phyloP scores from a whole-genome alignment of 805 yeast species.

The Hanseniaspora clermontiae region DNA sequence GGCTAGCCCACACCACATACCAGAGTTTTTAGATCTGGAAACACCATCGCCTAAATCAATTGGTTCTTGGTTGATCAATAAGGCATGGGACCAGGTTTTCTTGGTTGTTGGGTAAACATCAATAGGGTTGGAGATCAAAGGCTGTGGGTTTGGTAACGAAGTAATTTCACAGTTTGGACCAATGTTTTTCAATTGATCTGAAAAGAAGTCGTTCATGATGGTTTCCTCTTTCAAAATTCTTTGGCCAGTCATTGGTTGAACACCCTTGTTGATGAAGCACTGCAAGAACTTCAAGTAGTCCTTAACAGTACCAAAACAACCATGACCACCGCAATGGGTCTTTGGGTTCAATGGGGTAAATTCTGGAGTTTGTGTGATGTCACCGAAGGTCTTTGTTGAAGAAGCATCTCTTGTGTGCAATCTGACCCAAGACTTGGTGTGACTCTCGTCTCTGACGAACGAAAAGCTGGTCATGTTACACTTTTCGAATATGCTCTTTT shows the following conservation, averaged over 20 bases:
- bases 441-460: constrained; percentile 17
- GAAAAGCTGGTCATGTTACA: constrained; percentile 21
- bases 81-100: constrained; percentile 23
- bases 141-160: constrained; percentile 15
- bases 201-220: constrained; percentile 23
- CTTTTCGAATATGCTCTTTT: constrained; percentile 23
- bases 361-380: constrained; percentile 14
- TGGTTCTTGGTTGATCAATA: constrained; percentile 18
- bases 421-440: constrained; percentile 15
- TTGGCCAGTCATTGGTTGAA: constrained; percentile 26
- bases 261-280: constrained; percentile 32
- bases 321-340: constrained; percentile 34
- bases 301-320: constrained; percentile 29
- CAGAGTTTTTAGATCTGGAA: constrained; percentile 24
- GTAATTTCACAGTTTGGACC: constrained; percentile 15
- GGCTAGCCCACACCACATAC: constrained; percentile 33
- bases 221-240: constrained; percentile 27
- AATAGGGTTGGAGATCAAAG: constrained; percentile 16
- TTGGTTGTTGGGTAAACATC: constrained; percentile 16
- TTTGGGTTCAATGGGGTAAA: constrained; percentile 19
- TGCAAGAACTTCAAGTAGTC: constrained; percentile 32
- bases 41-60: constrained; percentile 25
- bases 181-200: constrained; percentile 25
- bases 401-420: constrained; percentile 19
- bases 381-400: constrained; percentile 15